Evolutionary conservation across 371 early-diverging fungal genomes (phyloP).

Genomic region (Chytridium lagenaria): DNA sequence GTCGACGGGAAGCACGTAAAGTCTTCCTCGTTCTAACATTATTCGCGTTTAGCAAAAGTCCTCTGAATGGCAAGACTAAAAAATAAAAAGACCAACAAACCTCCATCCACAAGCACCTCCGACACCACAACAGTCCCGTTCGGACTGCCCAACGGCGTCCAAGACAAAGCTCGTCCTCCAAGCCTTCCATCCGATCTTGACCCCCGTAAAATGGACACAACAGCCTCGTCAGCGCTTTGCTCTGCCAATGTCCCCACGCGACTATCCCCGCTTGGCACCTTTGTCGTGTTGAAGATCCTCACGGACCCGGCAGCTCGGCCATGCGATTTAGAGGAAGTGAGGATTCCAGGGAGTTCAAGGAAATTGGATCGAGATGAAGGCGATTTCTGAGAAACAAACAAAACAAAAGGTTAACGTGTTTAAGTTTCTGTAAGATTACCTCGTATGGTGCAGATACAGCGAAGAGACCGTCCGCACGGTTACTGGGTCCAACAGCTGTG

Average conservation of each 20-base stretch:
- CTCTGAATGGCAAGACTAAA: background rate
- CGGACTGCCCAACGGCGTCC: background rate
- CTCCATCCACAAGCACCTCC: slow-evolving; percentile 33
- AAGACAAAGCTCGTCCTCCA: slow-evolving; percentile 15
- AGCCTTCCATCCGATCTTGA: slow-evolving; percentile 30
- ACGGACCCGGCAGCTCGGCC: slow-evolving; percentile 38
- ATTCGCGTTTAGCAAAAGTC: background rate
- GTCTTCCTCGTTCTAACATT: background rate
- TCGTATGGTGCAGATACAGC: slow-evolving; percentile 22
- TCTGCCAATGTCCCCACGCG: background rate
- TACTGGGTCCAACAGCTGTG: background rate
- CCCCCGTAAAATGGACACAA: slow-evolving; percentile 7
- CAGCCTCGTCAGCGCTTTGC: background rate
- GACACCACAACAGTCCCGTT: slow-evolving; percentile 21
- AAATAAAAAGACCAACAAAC: slow-evolving; percentile 2
- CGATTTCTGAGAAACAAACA: slow-evolving; percentile 8
- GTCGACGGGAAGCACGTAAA: background rate
- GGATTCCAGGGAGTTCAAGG: slow-evolving; percentile 38
- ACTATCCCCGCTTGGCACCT: background rate
- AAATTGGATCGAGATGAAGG: slow-evolving; percentile 25
- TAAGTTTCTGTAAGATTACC: slow-evolving; percentile 22
- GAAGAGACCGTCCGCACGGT: background rate
- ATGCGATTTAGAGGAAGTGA: slow-evolving; percentile 22
- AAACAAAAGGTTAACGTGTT: background rate
- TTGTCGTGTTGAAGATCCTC: slow-evolving; percentile 4